Evolutionary conservation across 768 basidiomycete species (phyloP), one percentile per base, ranked within the genome.

Genomic region (Suillus fuscotomentosus): DNA sequence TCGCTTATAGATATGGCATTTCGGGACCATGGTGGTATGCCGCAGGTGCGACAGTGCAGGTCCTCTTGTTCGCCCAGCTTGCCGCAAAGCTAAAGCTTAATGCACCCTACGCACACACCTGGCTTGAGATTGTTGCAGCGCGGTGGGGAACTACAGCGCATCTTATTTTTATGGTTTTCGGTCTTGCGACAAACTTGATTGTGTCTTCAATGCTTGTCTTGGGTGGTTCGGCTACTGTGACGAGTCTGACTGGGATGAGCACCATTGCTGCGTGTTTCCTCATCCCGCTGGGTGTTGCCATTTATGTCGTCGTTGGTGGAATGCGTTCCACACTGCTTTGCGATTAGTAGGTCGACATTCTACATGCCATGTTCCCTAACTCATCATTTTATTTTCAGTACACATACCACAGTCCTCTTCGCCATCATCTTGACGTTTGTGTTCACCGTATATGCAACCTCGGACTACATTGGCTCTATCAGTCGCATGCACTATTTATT

Each of bases 21-120:
- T 88, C 86, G 5, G 94, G 93, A 0, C 92, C 92, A 0, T 95
- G 91, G 90, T 94, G 92, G 90, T 95, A 95, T 69, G 94, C 91
- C 7, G 86, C 91, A 41, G 94, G 94, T n/a, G 94, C 92, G 27
- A 91, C 89, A 0, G 87, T 94, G 31, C 93, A 94, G 72, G 88
- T 97, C 63, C 81, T 96, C 34, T 86, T 97, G n/a, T 97, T 98
- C 71, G 94, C 94, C 9, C 76, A 93, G 86, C 82, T 96, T 53
- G 92, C 95, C 0, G 92, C 94, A 20, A 97, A 97, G 72, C 84
- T 97, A 64, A 97, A 98, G 76, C 77, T 92, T 24, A 93, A 97
- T 66, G 95, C 96, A 2, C 94, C 95, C 0, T 88, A 89, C 65
- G 89, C 90, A 0, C 90, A 92, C 63, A 96, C 93, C 20, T 97